phyloP scores from a whole-genome alignment of 805 yeast genomes.

The Schwanniomyces occidentalis region DNA sequence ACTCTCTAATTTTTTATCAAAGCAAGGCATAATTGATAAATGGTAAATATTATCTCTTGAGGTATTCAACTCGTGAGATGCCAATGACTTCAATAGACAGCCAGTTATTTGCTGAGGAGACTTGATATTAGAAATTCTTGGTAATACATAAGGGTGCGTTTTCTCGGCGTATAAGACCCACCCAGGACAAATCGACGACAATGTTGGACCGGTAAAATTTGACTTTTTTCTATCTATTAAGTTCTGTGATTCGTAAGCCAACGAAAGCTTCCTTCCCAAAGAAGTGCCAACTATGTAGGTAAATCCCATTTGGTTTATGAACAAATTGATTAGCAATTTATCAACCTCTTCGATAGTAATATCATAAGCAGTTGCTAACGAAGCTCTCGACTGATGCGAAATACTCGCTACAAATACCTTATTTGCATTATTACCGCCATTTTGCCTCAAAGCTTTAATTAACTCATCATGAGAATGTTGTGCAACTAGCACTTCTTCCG shows the following conservation, averaged over 20 bases:
- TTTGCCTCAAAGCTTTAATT: slow-evolving; percentile 52
- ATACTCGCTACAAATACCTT: slow-evolving; percentile 70
- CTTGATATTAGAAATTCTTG: slow-evolving; percentile 68
- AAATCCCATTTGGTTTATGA: slow-evolving; percentile 65
- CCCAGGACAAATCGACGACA: slow-evolving; percentile 89
- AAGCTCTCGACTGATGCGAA: slow-evolving; percentile 83
- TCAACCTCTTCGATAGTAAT: slow-evolving; percentile 60
- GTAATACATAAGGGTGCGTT: slow-evolving; percentile 84
- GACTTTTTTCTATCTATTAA: slow-evolving; percentile 45
- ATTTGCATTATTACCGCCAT: slow-evolving; percentile 17
- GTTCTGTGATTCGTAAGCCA: slow-evolving; percentile 42
- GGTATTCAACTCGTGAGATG: slow-evolving; percentile 29
- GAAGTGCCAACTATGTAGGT: slow-evolving; percentile 80
- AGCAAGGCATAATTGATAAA: slow-evolving; percentile 92
- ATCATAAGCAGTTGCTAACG: slow-evolving; percentile 69
- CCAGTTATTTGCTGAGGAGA: slow-evolving; percentile 97
- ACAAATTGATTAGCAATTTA: slow-evolving; percentile 55
- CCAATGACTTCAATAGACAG: slow-evolving; percentile 58
- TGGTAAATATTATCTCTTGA: slow-evolving; percentile 60
- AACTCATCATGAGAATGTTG: slow-evolving; percentile 87
- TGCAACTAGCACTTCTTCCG: slow-evolving; percentile 91
- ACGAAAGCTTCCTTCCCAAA: slow-evolving; percentile 70
- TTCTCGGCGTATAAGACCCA: slow-evolving; percentile 96
- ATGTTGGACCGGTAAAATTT: slow-evolving; percentile 43
- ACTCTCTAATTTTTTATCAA: slow-evolving; percentile 94